Evolutionary conservation across 495 filamentous ascomycete genomes (phyloP).

Genomic region (Terfezia boudieri): DNA sequence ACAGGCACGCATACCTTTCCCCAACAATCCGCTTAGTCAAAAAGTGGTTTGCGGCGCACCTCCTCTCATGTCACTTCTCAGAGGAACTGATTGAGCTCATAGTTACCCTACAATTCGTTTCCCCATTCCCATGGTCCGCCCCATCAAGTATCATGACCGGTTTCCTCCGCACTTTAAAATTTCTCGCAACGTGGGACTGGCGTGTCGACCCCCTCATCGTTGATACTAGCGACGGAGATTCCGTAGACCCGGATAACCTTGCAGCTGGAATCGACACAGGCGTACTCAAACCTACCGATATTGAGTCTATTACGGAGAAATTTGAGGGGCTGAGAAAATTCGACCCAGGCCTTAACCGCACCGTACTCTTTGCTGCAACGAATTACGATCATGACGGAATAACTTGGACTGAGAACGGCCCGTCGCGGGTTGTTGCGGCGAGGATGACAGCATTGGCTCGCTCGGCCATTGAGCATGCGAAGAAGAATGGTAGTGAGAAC

Average conservation of each 20-base stretch:
- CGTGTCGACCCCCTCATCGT: conserved; percentile 56
- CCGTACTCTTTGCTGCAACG: conserved; percentile 61
- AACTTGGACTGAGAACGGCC: conserved; percentile 53
- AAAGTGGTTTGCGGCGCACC: conserved; percentile 68
- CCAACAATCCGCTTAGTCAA: conserved; percentile 74
- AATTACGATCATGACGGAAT: conserved; percentile 53
- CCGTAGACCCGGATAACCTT: neutral
- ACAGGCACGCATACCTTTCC: conserved; percentile 58
- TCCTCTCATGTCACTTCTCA: conserved; percentile 49
- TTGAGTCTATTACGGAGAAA: conserved; percentile 39
- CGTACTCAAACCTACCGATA: conserved; percentile 28
- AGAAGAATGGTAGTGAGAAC: conserved; percentile 33
- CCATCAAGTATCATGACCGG: conserved; percentile 62
- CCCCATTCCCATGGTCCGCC: conserved; percentile 55
- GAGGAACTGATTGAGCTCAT: conserved; percentile 70
- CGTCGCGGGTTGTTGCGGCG: conserved; percentile 60
- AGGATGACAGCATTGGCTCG: conserved; percentile 63
- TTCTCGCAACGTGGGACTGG: conserved; percentile 82
- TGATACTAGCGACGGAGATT: conserved; percentile 28
- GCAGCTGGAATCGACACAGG: no score
- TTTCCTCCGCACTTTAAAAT: conserved; percentile 55
- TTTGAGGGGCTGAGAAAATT: conserved; percentile 64
- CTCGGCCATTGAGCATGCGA: conserved; percentile 39
- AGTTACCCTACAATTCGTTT: conserved; percentile 50
- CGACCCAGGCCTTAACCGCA: conserved; percentile 68